These are phyloP conservation scores for Claviceps sp. DNA, from an alignment of 2,329 filamentous ascomycete genomes.

Conservation along the genomic window DNA sequence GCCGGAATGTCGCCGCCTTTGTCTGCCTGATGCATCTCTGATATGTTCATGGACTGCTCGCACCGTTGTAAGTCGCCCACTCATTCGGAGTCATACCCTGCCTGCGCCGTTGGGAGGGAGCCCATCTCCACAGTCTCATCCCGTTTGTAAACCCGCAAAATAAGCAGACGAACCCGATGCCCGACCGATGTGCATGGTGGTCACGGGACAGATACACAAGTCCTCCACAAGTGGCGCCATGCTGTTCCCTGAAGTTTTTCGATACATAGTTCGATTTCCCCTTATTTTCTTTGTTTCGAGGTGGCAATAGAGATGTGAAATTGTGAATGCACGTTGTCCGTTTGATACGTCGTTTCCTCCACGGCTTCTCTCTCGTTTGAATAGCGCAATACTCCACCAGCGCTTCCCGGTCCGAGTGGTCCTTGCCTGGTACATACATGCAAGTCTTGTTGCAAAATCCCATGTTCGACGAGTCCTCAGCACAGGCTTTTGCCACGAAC, in stretches of 20 bases:
- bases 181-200: neutral
- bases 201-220: neutral
- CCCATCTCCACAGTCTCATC: neutral
- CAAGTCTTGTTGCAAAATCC: neutral
- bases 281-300: too few relatives aligned
- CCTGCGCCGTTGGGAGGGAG: neutral
- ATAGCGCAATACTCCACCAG: neutral
- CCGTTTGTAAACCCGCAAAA: neutral
- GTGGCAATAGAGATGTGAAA: too few relatives aligned
- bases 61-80: neutral
- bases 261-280: neutral
- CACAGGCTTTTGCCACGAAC: neutral
- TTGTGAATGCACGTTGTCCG: neutral
- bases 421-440: neutral
- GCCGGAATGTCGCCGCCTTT: neutral
- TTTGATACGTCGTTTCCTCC: constrained; percentile 1
- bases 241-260: neutral
- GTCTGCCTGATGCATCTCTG: neutral
- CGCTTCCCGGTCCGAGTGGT: neutral
- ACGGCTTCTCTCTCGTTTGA: neutral
- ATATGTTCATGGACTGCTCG: neutral
- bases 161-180: neutral
- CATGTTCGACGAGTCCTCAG: constrained; percentile 1
- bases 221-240: constrained; percentile 2
- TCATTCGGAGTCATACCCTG: too few relatives aligned